Conservation (phyloP, 2,329 filamentous ascomycete species). For the Diaporthe sp. region DNA sequence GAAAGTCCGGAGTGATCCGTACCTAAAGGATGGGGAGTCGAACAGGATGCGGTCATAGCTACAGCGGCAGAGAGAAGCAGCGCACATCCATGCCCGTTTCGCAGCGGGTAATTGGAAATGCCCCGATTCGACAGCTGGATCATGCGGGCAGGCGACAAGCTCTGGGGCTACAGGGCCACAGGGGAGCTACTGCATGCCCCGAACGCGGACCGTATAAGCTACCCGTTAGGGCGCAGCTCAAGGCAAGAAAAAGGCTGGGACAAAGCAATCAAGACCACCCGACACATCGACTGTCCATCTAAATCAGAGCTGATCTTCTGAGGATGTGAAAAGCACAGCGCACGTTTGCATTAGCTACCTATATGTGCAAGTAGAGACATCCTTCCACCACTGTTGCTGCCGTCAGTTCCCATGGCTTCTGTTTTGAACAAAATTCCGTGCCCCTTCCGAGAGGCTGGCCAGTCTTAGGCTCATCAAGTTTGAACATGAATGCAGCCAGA, state of each 20-base stretch:
- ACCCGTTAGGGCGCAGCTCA: not conserved
- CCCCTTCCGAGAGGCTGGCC: too few species aligned
- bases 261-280: too few species aligned
- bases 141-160: not conserved
- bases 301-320: too few species aligned
- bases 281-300: too few species aligned
- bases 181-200: not conserved
- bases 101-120: slow-evolving; percentile 2
- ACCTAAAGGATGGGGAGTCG: not conserved
- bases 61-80: not conserved
- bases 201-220: not conserved
- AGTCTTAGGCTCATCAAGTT: too few species aligned
- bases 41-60: slow-evolving; percentile 1
- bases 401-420: too few species aligned
- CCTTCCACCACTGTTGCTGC: too few species aligned
- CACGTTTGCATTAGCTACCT: too few species aligned
- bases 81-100: slow-evolving; percentile 10
- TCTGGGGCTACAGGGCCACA: not conserved
- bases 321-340: too few species aligned
- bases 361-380: too few species aligned
- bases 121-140: slow-evolving; percentile 21
- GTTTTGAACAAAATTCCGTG: too few species aligned
- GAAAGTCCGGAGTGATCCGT: not conserved
- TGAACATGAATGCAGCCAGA: too few species aligned
- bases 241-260: not conserved